A percentile compares a stretch with the other conserved stretches of the same genome.
Conservation (phyloP, 805 yeast genomes). For the Zygoascus tannicola region DNA sequence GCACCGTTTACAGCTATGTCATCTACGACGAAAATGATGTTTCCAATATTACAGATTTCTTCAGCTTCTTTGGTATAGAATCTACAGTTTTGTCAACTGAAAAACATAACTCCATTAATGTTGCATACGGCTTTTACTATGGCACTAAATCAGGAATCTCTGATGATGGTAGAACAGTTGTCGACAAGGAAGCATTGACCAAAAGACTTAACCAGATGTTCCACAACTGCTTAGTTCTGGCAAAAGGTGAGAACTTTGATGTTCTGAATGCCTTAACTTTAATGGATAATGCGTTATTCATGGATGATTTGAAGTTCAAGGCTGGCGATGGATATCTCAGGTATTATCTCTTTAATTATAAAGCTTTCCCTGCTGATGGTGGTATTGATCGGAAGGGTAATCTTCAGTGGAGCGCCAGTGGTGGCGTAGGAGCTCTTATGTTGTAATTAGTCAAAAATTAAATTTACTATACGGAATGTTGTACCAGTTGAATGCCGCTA, state of each 20-base stretch:
- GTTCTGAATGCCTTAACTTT: slow-evolving; percentile 89
- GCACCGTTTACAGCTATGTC: slow-evolving; percentile 69
- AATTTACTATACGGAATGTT: no score
- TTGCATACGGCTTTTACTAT: slow-evolving; percentile 85
- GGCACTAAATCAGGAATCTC: slow-evolving; percentile 45
- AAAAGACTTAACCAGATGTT: slow-evolving; percentile 54
- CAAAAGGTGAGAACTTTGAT: slow-evolving; percentile 63
- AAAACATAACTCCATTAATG: slow-evolving; percentile 57
- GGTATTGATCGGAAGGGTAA: slow-evolving; percentile 58
- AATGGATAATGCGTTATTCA: slow-evolving; percentile 79
- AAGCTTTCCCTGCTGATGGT: slow-evolving; percentile 68
- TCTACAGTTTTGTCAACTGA: slow-evolving; percentile 58
- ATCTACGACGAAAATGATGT: slow-evolving; percentile 45
- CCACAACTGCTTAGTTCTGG: slow-evolving; percentile 65
- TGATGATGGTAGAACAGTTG: slow-evolving; percentile 27
- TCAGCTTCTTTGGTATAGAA: slow-evolving; percentile 83
- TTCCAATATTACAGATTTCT: slow-evolving; percentile 66
- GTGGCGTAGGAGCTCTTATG: slow-evolving; percentile 89
- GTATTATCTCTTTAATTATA: slow-evolving; percentile 87
- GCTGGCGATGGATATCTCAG: slow-evolving; percentile 88
- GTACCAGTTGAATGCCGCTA: slow-evolving; percentile 5
- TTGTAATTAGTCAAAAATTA: slow-evolving; percentile 25
- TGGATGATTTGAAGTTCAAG: slow-evolving; percentile 79
- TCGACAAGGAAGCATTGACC: slow-evolving; percentile 29
- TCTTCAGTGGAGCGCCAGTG: slow-evolving; percentile 44